Percentiles rank a stretch among this genome's conserved stretches.
Conservation (phyloP, 495 filamentous ascomycete genomes). For the Tuber aestivum region DNA sequence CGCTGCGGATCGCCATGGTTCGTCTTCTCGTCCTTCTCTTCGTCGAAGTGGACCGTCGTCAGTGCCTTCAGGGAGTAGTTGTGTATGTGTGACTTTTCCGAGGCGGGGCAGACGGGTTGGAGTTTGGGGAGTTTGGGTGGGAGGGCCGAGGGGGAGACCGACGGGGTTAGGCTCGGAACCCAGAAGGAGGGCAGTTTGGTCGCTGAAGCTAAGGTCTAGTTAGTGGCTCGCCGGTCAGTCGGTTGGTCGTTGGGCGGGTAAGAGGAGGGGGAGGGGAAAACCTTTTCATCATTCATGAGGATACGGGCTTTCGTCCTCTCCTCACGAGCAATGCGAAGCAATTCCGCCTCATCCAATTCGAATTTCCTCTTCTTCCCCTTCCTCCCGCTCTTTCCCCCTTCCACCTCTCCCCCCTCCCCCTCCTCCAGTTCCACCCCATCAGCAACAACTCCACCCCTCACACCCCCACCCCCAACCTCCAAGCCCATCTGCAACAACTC, state of each 20-base stretch:
- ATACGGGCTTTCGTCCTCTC: slow-evolving; percentile 64
- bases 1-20: slow-evolving; percentile 49
- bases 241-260: not conserved
- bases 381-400: slow-evolving; percentile 10
- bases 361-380: slow-evolving; percentile 66
- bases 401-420: slow-evolving; percentile 10
- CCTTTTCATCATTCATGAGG: slow-evolving; percentile 70
- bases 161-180: slow-evolving; percentile 79
- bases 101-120: slow-evolving; percentile 73
- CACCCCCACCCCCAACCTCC: slow-evolving; percentile 49
- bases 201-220: slow-evolving; percentile 52
- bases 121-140: slow-evolving; percentile 60
- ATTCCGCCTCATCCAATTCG: slow-evolving; percentile 73
- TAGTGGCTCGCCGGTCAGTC: not conserved
- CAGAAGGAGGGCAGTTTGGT: slow-evolving; percentile 86
- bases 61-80: slow-evolving; percentile 75
- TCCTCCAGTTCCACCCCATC: slow-evolving; percentile 43
- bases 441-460: slow-evolving; percentile 43
- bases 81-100: slow-evolving; percentile 63
- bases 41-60: slow-evolving; percentile 71
- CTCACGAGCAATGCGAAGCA: slow-evolving; percentile 61
- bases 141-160: slow-evolving; percentile 50
- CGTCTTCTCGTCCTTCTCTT: slow-evolving; percentile 58
- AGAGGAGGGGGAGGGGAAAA: slow-evolving; percentile 37
- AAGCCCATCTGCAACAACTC: slow-evolving; percentile 65